Percentiles rank a stretch among this genome's conserved stretches.
phyloP scores from a whole-genome alignment of 2,329 filamentous ascomycete species.

The Aspergillus fructus region DNA sequence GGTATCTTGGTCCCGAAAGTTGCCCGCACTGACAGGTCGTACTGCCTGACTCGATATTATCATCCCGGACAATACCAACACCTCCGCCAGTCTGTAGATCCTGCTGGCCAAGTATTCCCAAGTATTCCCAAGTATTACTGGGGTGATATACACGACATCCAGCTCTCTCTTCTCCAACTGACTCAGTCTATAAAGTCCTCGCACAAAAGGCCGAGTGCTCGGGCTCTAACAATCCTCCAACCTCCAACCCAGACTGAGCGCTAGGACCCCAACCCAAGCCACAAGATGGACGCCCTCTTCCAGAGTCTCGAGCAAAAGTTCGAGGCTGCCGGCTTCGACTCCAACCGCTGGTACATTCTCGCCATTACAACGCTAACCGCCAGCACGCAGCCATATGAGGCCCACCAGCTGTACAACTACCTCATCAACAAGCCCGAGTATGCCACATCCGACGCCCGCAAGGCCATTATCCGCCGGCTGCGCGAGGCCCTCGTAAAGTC shows the following conservation, averaged over 20 bases:
- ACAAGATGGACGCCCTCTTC: neutral
- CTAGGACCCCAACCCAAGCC: too few relatives aligned
- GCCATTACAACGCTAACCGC: neutral
- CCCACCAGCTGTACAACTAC: neutral
- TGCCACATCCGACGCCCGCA: neutral
- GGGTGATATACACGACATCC: neutral
- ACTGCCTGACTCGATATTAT: neutral
- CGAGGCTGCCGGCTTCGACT: neutral
- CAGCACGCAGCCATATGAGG: neutral
- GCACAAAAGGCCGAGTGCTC: neutral
- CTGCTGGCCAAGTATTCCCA: too few relatives aligned
- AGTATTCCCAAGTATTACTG: neutral
- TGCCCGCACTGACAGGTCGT: too few relatives aligned
- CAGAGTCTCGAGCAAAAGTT: neutral
- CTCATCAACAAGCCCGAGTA: neutral
- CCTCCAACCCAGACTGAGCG: too few relatives aligned
- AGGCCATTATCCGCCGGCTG: neutral
- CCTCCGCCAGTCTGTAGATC: neutral
- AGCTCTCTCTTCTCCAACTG: neutral
- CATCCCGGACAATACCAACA: neutral
- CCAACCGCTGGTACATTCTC: neutral
- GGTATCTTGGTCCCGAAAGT: too few relatives aligned
- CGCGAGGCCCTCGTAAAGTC: constrained; percentile 2
- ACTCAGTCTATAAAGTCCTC: neutral
- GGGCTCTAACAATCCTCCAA: too few relatives aligned